phyloP scores from a whole-genome alignment of 306 rosid genomes.

The Vachellia collinsii region DNA sequence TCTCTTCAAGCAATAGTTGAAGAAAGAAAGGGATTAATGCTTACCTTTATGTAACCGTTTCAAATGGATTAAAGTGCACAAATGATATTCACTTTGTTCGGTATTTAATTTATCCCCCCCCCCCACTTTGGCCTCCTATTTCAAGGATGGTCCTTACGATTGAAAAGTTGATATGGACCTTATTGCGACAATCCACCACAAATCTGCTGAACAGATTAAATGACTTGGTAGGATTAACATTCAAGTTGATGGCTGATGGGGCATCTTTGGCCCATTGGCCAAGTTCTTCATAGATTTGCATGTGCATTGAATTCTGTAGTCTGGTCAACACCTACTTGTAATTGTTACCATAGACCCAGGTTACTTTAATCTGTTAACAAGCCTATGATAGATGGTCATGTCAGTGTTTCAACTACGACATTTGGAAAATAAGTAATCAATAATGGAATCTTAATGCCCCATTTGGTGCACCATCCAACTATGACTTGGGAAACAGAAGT shows the following conservation, averaged over 20 bases:
- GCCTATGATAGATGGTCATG: neutral
- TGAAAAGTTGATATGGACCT: neutral
- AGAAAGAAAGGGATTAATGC: conserved; percentile 6
- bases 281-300: neutral
- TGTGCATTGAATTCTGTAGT: neutral
- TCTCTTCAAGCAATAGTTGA: neutral
- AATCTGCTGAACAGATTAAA: neutral
- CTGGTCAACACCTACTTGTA: neutral
- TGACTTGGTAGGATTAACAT: neutral
- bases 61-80: neutral
- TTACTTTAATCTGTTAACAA: neutral
- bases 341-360: neutral
- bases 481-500: neutral
- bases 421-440: conserved; percentile 6
- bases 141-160: neutral
- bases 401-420: neutral
- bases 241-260: conserved; percentile 4
- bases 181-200: neutral
- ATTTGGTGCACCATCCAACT: neutral
- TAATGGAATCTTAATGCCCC: neutral
- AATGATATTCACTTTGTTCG: neutral
- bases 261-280: neutral
- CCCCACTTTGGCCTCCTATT: neutral
- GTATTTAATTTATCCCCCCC: neutral
- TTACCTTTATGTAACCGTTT: conserved; percentile 15